Percentiles rank a stretch among this genome's conserved stretches.
phyloP scores from a whole-genome alignment of 225 moss, liverwort and hornwort genomes.

The Neckera pumila region DNA sequence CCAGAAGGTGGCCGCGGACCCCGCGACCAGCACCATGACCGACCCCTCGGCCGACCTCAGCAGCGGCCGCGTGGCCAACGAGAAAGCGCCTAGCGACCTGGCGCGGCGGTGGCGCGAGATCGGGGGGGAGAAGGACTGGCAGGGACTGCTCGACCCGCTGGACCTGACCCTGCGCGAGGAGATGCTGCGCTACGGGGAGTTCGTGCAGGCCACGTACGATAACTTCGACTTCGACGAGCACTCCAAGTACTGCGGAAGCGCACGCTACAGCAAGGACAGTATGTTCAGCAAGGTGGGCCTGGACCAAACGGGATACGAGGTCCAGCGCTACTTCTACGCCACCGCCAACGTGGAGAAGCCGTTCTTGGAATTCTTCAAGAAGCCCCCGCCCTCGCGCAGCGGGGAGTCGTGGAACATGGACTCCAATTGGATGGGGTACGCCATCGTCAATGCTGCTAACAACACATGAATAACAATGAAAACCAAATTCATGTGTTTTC shows the following conservation, averaged over 20 bases:
- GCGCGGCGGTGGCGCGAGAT: slow-evolving; percentile 48
- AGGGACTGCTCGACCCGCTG: slow-evolving; percentile 35
- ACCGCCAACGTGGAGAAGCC: slow-evolving; percentile 29
- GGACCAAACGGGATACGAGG: slow-evolving; percentile 39
- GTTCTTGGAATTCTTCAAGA: slow-evolving; percentile 19
- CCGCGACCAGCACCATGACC: not conserved
- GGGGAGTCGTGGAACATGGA: not conserved
- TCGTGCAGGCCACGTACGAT: slow-evolving; percentile 58
- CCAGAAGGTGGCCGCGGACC: not conserved
- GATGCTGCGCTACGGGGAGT: slow-evolving; percentile 59
- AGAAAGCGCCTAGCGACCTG: not conserved
- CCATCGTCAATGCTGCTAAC: not conserved
- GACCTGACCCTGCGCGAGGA: slow-evolving; percentile 51
- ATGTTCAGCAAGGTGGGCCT: slow-evolving; percentile 34
- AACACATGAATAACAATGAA: no score
- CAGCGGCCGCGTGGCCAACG: not conserved
- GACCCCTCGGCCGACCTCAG: not conserved
- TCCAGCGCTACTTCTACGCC: slow-evolving; percentile 43
- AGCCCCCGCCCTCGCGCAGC: not conserved
- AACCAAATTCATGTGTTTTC: not conserved
- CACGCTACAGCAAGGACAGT: slow-evolving; percentile 25
- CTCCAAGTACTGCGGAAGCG: slow-evolving; percentile 45
- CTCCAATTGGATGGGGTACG: slow-evolving; percentile 47
- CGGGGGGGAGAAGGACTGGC: slow-evolving; percentile 36
- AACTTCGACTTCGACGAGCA: slow-evolving; percentile 33